Evolutionary conservation across 345 rosid genomes (phyloP).

Genomic region (Angophora floribunda): DNA sequence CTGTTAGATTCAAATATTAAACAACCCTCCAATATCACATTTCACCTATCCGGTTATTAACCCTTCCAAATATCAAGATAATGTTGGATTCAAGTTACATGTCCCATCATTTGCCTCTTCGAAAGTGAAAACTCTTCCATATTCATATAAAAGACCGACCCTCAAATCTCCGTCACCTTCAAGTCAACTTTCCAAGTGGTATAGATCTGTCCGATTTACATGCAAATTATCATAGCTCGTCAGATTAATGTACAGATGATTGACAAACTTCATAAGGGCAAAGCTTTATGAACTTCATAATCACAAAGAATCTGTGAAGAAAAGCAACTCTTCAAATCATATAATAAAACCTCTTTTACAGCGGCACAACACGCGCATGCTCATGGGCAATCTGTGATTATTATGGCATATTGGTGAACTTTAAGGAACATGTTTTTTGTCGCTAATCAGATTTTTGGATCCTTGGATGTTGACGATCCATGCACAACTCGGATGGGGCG

Average conservation of each 20-base stretch:
- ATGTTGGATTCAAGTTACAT: background rate
- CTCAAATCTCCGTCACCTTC: background rate
- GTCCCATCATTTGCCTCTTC: background rate
- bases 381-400: background rate
- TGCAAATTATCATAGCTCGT: background rate
- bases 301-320: background rate
- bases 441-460: background rate
- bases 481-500: background rate
- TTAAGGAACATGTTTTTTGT: background rate
- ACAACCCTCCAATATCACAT: background rate
- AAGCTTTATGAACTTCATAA: background rate
- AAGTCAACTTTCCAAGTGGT: background rate
- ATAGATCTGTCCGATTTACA: background rate
- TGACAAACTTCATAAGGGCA: background rate
- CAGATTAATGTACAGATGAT: background rate
- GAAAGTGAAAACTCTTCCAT: background rate
- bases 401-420: background rate
- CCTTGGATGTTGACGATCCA: background rate
- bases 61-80: background rate
- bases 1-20: background rate
- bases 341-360: background rate
- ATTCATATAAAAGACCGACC: background rate
- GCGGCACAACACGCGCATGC: background rate
- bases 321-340: background rate
- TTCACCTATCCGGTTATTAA: no score